phyloP scores from a whole-genome alignment of 495 filamentous ascomycete species.

The Penicillium manginii region DNA sequence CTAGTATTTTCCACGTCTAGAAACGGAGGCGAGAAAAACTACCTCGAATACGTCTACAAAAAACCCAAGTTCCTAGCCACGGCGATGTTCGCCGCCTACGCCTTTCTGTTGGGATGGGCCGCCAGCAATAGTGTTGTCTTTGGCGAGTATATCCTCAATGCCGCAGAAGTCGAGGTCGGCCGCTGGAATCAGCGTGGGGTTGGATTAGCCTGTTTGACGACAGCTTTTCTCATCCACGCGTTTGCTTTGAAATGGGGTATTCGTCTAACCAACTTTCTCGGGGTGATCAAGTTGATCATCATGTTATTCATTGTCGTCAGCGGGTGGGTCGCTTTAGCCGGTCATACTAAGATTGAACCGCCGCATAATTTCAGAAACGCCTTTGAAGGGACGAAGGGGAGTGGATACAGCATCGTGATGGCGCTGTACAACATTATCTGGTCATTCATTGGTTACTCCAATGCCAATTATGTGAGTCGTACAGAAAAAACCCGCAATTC shows the following conservation, averaged over 20 bases:
- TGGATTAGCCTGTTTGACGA: slow-evolving; percentile 66
- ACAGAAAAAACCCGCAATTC: not conserved
- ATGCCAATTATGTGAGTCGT: slow-evolving; percentile 56
- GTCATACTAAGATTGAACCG: slow-evolving; percentile 42
- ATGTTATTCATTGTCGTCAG: slow-evolving; percentile 67
- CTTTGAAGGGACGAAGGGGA: slow-evolving; percentile 61
- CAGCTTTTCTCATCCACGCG: slow-evolving; percentile 63
- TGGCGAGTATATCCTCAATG: slow-evolving; percentile 69
- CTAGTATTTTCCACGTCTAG: slow-evolving; percentile 12
- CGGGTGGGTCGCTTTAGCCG: slow-evolving; percentile 65
- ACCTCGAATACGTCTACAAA: slow-evolving; percentile 68
- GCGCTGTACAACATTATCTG: slow-evolving; percentile 69
- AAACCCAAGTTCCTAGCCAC: slow-evolving; percentile 69
- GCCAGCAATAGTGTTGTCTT: slow-evolving; percentile 72
- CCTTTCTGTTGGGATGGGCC: slow-evolving; percentile 56
- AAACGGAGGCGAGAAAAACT: slow-evolving; percentile 74
- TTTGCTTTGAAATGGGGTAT: slow-evolving; percentile 69
- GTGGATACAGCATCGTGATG: slow-evolving; percentile 64
- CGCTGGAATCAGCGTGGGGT: slow-evolving; percentile 73
- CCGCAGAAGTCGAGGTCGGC: slow-evolving; percentile 59
- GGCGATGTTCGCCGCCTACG: slow-evolving; percentile 62
- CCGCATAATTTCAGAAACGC: slow-evolving; percentile 70
- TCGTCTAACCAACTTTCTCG: slow-evolving; percentile 66
- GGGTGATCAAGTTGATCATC: slow-evolving; percentile 68
- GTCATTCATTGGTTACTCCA: slow-evolving; percentile 68